phyloP scores from a whole-genome alignment of 495 filamentous ascomycete species.

The Tetracladium setigerum region DNA sequence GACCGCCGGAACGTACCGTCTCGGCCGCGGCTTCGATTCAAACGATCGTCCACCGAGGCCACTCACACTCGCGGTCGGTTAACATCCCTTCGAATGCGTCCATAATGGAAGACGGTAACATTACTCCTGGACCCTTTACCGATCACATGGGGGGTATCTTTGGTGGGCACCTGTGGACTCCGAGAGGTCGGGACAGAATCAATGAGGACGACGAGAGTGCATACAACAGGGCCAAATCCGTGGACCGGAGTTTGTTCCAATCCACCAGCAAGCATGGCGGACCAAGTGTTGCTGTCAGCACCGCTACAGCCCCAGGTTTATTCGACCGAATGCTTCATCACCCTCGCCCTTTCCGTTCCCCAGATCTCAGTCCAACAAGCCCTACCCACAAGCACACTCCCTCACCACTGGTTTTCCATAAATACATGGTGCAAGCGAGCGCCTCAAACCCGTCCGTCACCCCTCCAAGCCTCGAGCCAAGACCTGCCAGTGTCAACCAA shows the following conservation, averaged over 20 bases:
- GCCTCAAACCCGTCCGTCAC: constrained; percentile 33
- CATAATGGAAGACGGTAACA: constrained; percentile 16
- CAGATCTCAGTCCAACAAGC: constrained; percentile 9
- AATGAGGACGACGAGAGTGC: constrained; percentile 29
- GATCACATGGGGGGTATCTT: constrained; percentile 47
- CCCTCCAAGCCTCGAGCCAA: constrained; percentile 17
- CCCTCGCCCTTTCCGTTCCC: constrained; percentile 15
- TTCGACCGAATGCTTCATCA: constrained; percentile 15
- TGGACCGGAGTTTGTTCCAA: constrained; percentile 47
- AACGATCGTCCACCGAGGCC: constrained; percentile 19
- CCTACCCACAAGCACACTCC: constrained; percentile 16
- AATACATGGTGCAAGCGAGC: constrained; percentile 20
- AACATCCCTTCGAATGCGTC: constrained; percentile 11
- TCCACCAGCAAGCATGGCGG: constrained; percentile 54
- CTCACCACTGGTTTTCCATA: constrained; percentile 30
- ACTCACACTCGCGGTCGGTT: constrained; percentile 20
- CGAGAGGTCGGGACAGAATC: constrained; percentile 11
- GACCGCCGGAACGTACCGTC: constrained; percentile 29
- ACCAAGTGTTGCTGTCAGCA: constrained; percentile 34
- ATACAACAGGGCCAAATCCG: constrained; percentile 39
- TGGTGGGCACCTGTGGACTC: constrained; percentile 30
- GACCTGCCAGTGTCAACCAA: constrained; percentile 16
- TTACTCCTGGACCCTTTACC: constrained; percentile 30
- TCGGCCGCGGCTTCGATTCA: constrained; percentile 25
- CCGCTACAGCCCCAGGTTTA: constrained; percentile 20